Evolutionary conservation across 2,329 filamentous ascomycete genomes (phyloP), one percentile per base, ranked within the genome.

Genomic region (Cordyceps farinosa): DNA sequence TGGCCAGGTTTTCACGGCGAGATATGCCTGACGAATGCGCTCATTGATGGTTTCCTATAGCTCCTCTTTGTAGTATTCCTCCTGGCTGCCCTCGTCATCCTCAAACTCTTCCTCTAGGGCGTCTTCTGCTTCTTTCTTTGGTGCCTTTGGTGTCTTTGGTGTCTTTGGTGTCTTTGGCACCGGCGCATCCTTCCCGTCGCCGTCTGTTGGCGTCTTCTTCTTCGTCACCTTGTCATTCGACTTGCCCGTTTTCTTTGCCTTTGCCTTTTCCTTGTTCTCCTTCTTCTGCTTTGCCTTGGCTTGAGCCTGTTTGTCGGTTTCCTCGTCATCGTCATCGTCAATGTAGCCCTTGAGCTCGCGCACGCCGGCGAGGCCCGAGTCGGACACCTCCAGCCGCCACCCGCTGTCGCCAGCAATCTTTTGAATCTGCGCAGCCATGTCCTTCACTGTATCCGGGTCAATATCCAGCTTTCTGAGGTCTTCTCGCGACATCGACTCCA

Each of bases 321-420:
- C 67, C n/a, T 69, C 68, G 22, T 67, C 63, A 8, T 65, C 66
- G 32, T 69, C 70, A 36, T 69, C 17, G 71, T 77, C 73, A 17
- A 94, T 83, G 48, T 90, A 85, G 0, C 89, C 90, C 51, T 89
- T 79, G 47, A 94, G 84, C 71, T 92, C 88, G 65, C 76, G 71
- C 22, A 85, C 78, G 29, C 84, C 81, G 5, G 74, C 71, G 5
- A 81, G 77, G 29, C 88, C 84, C 11, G 86, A 81, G 70, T 95
- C 89, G 1, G 95, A 85, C 15, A 95, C 81, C 74, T 95, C 90
- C 64, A 97, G 78, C 69, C 87, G 90, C 92, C 92, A 97, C 17
- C 87, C 86, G 67, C 87, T 84, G 8, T 88, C 86, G 3, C 87
- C 84, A 0, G 91, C 90, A 47, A 90, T 72, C 69, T 86, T 83